These are phyloP conservation scores for Beauveria pseudobassiana DNA, from an alignment of 2,329 filamentous ascomycete genomes.

Conservation along the genomic window DNA sequence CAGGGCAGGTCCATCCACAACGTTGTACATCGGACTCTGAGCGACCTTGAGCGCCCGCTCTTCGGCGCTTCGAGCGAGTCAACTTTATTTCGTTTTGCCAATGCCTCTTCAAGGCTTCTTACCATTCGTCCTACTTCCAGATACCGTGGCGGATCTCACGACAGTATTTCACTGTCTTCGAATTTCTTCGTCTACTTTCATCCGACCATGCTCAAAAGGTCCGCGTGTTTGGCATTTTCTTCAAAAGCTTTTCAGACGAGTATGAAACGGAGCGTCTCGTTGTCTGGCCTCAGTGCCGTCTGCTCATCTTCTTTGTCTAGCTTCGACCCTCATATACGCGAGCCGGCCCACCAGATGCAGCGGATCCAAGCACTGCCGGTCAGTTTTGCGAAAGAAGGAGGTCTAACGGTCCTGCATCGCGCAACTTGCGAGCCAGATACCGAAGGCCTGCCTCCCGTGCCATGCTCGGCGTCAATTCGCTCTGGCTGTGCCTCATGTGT, in stretches of 20 bases:
- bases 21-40: not conserved
- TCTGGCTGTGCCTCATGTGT: not conserved
- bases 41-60: not conserved
- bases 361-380: not conserved
- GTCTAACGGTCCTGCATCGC: slow-evolving; percentile 9
- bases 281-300: not conserved
- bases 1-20: not conserved
- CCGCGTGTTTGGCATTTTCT: not conserved
- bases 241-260: slow-evolving; percentile 8
- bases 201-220: not conserved
- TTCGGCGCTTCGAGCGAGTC: not conserved
- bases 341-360: slow-evolving; percentile 10
- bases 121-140: not conserved
- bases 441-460: not conserved
- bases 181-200: not conserved
- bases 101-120: not conserved
- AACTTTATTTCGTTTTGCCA: not conserved
- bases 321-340: not conserved
- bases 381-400: slow-evolving; percentile 8
- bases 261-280: slow-evolving; percentile 3
- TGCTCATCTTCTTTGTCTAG: not conserved
- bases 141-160: not conserved
- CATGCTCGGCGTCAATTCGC: not conserved
- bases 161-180: not conserved
- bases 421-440: not conserved